These are phyloP conservation scores for Plantago elongata DNA, from an alignment of 257 asterid species.

Conservation along the genomic window DNA sequence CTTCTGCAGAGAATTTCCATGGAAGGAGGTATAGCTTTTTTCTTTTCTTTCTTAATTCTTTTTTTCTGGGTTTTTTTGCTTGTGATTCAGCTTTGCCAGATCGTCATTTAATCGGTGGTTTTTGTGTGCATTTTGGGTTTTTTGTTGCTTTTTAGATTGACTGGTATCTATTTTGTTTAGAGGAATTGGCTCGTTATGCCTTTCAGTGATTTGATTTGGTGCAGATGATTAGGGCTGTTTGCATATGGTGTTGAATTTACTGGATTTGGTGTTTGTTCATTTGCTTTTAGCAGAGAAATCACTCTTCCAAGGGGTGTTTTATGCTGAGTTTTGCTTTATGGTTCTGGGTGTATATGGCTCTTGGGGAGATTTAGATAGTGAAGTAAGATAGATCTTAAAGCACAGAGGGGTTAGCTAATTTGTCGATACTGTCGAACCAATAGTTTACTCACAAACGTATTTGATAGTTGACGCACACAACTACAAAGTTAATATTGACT, in stretches of 20 bases:
- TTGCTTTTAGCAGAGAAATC: neutral
- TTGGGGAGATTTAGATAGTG: too few relatives aligned
- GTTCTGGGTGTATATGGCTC: too few relatives aligned
- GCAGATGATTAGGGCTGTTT: neutral
- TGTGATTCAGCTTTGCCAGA: constrained; percentile 3
- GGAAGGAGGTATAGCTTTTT: constrained; percentile 29
- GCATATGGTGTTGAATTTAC: neutral
- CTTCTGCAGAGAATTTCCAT: constrained; percentile 9
- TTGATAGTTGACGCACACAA: too few relatives aligned
- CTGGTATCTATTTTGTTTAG: neutral
- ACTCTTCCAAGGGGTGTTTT: neutral
- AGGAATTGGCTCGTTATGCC: neutral
- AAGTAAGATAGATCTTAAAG: too few relatives aligned
- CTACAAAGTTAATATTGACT: too few relatives aligned
- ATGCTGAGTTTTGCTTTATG: too few relatives aligned
- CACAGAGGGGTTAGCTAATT: too few relatives aligned
- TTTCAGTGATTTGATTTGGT: constrained; percentile 4
- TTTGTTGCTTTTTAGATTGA: neutral
- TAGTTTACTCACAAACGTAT: too few relatives aligned
- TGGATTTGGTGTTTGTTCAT: neutral
- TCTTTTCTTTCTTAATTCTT: too few relatives aligned
- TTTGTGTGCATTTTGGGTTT: constrained; percentile 7
- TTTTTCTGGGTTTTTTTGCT: constrained; percentile 16
- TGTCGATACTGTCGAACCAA: too few relatives aligned
- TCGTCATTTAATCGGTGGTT: neutral